Base-by-base conservation (phyloP, 2,329 filamentous ascomycete genomes). In the Botryotinia calthae region DNA sequence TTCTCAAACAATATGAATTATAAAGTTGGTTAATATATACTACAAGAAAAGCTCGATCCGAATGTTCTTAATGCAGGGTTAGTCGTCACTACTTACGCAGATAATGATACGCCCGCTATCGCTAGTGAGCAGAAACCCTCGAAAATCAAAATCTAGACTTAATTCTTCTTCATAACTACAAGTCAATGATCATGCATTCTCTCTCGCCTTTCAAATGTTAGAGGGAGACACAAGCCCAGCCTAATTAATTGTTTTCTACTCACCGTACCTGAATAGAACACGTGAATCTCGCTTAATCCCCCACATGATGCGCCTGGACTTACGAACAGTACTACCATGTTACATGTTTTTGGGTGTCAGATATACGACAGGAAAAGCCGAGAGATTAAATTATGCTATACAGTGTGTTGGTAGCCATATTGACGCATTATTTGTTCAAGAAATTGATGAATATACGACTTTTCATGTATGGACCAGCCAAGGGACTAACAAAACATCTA, bases 381-480 rank as follows among this genome's bases (percentile, higher is more conserved):
- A 5, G 4, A n/a, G 12, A 22, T 37, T 2, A 1, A 16, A n/a
- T 1, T n/a, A n/a, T 7, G 22, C 34, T 18, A 61, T 0, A 0
- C 14, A 22, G 20, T 1, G 20, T 37, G 58, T 2, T 37, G 2
- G 4, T 4, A 37, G 56, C 10, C 31, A 37, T 25, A 37, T 10
- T 25, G 2, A 37, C 9, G 2, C 3, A 25, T 7, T 1, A 2
- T 8, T 25, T 61, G 22, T 16, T 14, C 20, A 2, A 7, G 18
- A 4, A 3, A 1, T 20, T 59, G 4, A 25, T 14, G 5, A 0
- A 61, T 4, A 25, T 61, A 20, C 31, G 31, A 25, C 14, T 61
- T 3, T 10, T 61, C 10, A 1, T 14, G 34, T 0, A 22, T 34
- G 1, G 25, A 16, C 10, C 1, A 61, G 58, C 31, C 25, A 37